Evolutionary conservation across 306 rosid species (phyloP).

Genomic region (Lathyrus tuberosus): DNA sequence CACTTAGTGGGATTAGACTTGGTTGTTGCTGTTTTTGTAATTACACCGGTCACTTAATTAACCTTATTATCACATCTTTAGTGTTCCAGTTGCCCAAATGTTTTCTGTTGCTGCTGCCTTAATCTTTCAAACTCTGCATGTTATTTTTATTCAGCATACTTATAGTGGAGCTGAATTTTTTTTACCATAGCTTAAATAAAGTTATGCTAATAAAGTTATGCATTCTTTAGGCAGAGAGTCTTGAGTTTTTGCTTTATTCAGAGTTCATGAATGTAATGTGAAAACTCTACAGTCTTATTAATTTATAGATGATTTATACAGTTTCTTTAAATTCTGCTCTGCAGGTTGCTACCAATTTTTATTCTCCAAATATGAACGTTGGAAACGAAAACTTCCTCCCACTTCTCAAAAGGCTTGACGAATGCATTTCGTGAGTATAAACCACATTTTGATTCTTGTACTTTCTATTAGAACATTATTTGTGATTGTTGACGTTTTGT

Average conservation of each 20-base stretch:
- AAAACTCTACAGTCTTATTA: slow-evolving; percentile 24
- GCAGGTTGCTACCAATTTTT: slow-evolving; percentile 90
- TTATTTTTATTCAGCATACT: slow-evolving; percentile 22
- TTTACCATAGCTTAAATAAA: slow-evolving; percentile 16
- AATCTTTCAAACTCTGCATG: slow-evolving; percentile 17
- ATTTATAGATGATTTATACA: slow-evolving; percentile 32
- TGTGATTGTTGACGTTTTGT: slow-evolving; percentile 35
- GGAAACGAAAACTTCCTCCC: slow-evolving; percentile 87
- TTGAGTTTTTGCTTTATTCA: slow-evolving; percentile 28
- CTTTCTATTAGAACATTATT: slow-evolving; percentile 19
- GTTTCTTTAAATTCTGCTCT: slow-evolving; percentile 36
- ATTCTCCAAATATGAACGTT: slow-evolving; percentile 89
- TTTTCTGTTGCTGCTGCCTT: slow-evolving; percentile 20
- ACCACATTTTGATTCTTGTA: slow-evolving; percentile 32
- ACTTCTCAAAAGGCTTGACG: slow-evolving; percentile 92
- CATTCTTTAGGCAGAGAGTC: slow-evolving; percentile 12
- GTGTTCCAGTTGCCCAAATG: neutral
- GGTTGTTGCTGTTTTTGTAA: neutral
- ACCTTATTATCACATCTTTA: slow-evolving; percentile 5
- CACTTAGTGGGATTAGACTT: too few species aligned
- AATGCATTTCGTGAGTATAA: slow-evolving; percentile 89
- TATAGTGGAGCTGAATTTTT: slow-evolving; percentile 17
- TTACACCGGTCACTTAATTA: slow-evolving; percentile 4
- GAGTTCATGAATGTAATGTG: slow-evolving; percentile 16
- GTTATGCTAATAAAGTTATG: slow-evolving; percentile 9